Conservation (phyloP, 106 monocot genomes). For the Platanthera zijinensis region DNA sequence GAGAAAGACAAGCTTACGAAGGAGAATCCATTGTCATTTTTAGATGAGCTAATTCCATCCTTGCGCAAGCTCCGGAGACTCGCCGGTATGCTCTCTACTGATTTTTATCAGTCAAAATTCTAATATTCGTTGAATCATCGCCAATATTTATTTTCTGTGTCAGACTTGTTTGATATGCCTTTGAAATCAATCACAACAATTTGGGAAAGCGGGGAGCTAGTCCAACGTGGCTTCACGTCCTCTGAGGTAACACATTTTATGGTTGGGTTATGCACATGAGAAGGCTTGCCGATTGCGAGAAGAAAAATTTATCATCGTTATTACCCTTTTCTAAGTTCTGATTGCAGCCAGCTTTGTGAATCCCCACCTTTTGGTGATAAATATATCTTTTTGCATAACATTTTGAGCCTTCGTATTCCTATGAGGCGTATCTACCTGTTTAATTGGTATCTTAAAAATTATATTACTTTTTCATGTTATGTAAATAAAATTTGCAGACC, state of each 20-base stretch:
- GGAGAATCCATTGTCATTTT: slow-evolving; percentile 12
- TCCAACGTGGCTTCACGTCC: slow-evolving; percentile 59
- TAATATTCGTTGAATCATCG: neutral
- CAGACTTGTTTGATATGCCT: slow-evolving; percentile 89
- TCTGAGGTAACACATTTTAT: slow-evolving; percentile 52
- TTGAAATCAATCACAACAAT: slow-evolving; percentile 63
- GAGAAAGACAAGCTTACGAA: slow-evolving; percentile 25
- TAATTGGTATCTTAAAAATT: too few relatives aligned
- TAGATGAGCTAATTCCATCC: slow-evolving; percentile 55
- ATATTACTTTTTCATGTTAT: too few relatives aligned
- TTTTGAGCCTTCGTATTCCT: too few relatives aligned
- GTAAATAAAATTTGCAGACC: too few relatives aligned
- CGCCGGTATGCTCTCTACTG: slow-evolving; percentile 43
- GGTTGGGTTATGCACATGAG: neutral
- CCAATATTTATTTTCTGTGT: slow-evolving; percentile 13
- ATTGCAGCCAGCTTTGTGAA: too few relatives aligned
- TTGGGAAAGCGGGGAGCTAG: slow-evolving; percentile 85
- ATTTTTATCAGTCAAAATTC: slow-evolving; percentile 2
- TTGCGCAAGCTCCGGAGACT: slow-evolving; percentile 72
- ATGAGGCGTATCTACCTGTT: too few relatives aligned
- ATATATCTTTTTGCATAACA: too few relatives aligned
- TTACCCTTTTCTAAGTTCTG: too few relatives aligned
- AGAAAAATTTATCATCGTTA: too few relatives aligned
- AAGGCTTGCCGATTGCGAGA: neutral
- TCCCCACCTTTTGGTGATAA: too few relatives aligned